Evolutionary conservation across 768 basidiomycete species (phyloP), one percentile per base, ranked within the genome.

Genomic region (Termitomyces sp.): DNA sequence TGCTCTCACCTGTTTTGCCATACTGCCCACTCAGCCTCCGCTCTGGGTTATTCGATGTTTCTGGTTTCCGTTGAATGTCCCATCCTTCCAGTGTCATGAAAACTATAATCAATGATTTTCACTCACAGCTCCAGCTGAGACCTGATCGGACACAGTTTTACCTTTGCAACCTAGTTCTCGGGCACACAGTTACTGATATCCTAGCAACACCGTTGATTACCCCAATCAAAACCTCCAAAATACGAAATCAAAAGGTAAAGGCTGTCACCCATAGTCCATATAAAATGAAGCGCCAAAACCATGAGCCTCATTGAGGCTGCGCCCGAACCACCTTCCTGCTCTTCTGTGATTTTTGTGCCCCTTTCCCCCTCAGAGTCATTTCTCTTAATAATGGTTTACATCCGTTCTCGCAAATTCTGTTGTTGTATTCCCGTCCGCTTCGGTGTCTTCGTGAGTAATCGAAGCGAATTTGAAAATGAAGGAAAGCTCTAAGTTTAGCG

Each of bases 381-480:
- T 55, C 47, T 66, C 66, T 67, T 64, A 54, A 76, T 70, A 58
- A 82, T 83, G 81, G 73, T 63, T 63, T 75, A 79, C 72, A 75
- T 81, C 64, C 80, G 77, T 60, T 78, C 81, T 20, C 79, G 78
- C 62, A 83, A 73, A 66, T 86, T 86, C 70, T 85, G 82, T 71
- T 84, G 81, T 72, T 86, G 83, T 72, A 76, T 86, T 66, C 86
- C 84, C 31, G 85, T 86, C 68, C 78, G 85, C 64, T 75, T 84
- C 56, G 84, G 85, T 60, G 83, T 86, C 45, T 82, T 85, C 69
- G 81, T 85, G 60, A 66, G 78, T 58, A 44, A 30, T 44, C 6
- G 18, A 47, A 58, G 33, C 27, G 3, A 22, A 7, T 31, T 4
- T 15, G 2, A 36, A n/a, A 9, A 22, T 8, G 30, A 52, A 45